Conservation (phyloP, 2,329 filamentous ascomycete genomes). For the Hypomyces rosellus region DNA sequence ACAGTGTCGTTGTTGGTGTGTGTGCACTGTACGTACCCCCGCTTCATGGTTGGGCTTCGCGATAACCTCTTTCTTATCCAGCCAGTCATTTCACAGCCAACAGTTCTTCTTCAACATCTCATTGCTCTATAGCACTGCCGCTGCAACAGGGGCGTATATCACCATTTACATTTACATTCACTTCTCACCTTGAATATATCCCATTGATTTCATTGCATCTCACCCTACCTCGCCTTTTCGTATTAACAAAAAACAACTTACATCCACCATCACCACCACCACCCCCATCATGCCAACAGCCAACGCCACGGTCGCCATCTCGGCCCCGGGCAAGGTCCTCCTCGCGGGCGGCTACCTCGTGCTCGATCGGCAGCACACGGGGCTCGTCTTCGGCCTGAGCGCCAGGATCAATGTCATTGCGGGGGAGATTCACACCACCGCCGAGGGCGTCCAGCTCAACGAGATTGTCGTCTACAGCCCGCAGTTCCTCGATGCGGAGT, state of each 20-base stretch:
- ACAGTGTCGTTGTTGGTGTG: too few relatives aligned
- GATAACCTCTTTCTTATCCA: not conserved
- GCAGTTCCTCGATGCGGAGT: conserved; percentile 80
- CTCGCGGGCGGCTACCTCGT: conserved; percentile 93
- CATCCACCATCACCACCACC: not conserved
- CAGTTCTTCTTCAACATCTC: too few relatives aligned
- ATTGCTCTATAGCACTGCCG: too few relatives aligned
- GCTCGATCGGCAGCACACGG: conserved; percentile 80
- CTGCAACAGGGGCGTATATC: too few relatives aligned
- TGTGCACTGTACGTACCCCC: too few relatives aligned
- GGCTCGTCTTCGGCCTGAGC: conserved; percentile 61
- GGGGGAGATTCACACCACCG: conserved; percentile 50
- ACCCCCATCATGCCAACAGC: not conserved
- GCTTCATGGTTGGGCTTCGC: not conserved
- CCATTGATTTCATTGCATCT: not conserved
- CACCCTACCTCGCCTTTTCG: not conserved
- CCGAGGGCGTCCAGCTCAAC: conserved; percentile 55
- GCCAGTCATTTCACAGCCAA: too few relatives aligned
- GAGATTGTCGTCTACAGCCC: conserved; percentile 86
- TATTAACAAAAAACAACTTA: not conserved
- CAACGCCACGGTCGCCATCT: conserved; percentile 54
- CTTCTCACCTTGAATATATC: too few relatives aligned
- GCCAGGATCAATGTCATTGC: conserved; percentile 62
- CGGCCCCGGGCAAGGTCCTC: conserved; percentile 92
- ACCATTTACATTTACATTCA: too few relatives aligned